Evolutionary conservation across 164 flowering plant genomes (phyloP).

Genomic region (Buxus sempervirens): DNA sequence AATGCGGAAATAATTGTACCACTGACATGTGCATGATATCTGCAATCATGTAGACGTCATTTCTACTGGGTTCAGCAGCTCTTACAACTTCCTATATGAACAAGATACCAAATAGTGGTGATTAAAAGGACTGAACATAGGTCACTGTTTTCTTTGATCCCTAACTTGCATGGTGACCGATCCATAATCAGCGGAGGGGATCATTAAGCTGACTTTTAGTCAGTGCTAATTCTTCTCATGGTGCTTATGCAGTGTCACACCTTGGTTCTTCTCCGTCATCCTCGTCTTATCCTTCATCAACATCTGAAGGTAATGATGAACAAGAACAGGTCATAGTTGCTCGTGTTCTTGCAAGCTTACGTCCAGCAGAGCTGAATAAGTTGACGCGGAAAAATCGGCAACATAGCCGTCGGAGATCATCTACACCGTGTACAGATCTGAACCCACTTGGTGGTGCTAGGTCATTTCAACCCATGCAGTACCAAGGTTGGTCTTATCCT

Average conservation of each 20-base stretch:
- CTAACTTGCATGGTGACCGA: too few species aligned
- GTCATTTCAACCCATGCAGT: slow-evolving; percentile 24
- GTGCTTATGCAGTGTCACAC: slow-evolving; percentile 39
- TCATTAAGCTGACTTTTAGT: too few species aligned
- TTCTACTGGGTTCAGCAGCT: too few species aligned
- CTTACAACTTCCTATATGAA: too few species aligned
- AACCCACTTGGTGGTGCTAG: slow-evolving; percentile 15
- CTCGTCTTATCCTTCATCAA: slow-evolving; percentile 22
- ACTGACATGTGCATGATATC: too few species aligned
- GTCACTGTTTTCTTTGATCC: too few species aligned
- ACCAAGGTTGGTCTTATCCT: slow-evolving; percentile 33
- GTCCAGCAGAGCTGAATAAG: slow-evolving; percentile 26
- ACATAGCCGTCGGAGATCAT: slow-evolving; percentile 24
- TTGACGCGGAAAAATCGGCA: slow-evolving; percentile 21
- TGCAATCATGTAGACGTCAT: too few species aligned
- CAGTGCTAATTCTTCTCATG: slow-evolving; percentile 4
- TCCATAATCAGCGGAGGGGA: too few species aligned
- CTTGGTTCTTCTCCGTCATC: slow-evolving; percentile 19
- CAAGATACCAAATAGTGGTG: too few species aligned
- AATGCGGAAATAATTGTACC: too few species aligned
- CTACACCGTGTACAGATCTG: slow-evolving; percentile 18
- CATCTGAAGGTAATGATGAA: slow-evolving; percentile 36
- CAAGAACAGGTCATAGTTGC: slow-evolving; percentile 56
- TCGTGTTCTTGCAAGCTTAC: slow-evolving; percentile 38
- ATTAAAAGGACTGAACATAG: too few species aligned